Evolutionary conservation across 1,284 basidiomycete species (phyloP).

Genomic region (Vanrija sp.): DNA sequence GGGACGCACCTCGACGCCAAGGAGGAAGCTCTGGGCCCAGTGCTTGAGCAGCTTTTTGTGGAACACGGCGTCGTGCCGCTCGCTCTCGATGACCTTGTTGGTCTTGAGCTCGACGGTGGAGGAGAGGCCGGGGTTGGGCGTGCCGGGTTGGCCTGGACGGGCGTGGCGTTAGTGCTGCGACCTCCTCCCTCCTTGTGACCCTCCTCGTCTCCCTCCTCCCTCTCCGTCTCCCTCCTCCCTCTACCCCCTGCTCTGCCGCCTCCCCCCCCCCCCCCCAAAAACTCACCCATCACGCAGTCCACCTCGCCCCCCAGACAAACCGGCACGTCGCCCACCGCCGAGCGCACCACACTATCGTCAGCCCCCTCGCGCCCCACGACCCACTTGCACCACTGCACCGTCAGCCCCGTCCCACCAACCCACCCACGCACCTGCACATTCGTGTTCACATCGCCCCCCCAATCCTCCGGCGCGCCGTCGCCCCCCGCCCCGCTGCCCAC

Average conservation of each 20-base stretch:
- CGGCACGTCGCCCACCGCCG: conserved; percentile 74
- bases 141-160: conserved; percentile 16
- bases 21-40: conserved; percentile 90
- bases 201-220: neutral
- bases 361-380: conserved; percentile 1
- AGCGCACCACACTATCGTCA: conserved; percentile 66
- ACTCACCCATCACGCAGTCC: conserved; percentile 77
- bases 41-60: conserved; percentile 93
- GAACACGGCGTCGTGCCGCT: conserved; percentile 68
- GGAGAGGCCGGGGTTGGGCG: conserved; percentile 36
- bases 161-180: conserved; percentile 3
- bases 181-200: too few relatives aligned
- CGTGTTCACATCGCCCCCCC: conserved; percentile 85
- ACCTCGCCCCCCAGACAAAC: conserved; percentile 91
- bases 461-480: conserved; percentile 54
- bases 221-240: neutral
- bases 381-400: conserved; percentile 69
- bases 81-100: conserved; percentile 68
- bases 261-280: neutral
- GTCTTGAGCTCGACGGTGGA: conserved; percentile 88
- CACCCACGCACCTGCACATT: conserved; percentile 60
- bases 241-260: neutral
- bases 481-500: neutral
- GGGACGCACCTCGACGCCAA: conserved; percentile 74
- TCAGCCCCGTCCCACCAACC: neutral